Base-by-base conservation (phyloP, 805 yeast genomes). In the Pichia scutulata region DNA sequence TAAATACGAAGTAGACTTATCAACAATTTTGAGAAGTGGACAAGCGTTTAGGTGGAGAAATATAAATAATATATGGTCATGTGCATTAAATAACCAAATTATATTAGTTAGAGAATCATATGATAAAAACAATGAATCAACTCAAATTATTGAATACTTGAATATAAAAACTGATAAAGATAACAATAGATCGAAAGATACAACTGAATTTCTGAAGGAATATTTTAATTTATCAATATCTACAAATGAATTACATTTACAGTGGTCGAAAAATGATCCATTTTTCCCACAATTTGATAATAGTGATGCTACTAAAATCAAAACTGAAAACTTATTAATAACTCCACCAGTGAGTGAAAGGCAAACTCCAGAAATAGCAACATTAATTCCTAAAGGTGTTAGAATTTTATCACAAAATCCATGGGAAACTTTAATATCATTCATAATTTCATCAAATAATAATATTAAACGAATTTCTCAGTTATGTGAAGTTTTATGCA, bases 401-500 rank as follows among this genome's bases (percentile, higher is more conserved):
- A 70, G 99, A 28, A 88, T 92, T 55, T 73, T 93, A 25, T 74
- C 90, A 37, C 98, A 93, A 65, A 97, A 92, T 56, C 98, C 99
- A 0, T 93, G 98, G 98, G 99, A 93, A 58, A 89, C 92, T 41
- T 70, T 89, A 43, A 70, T 92, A 19, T 86, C 93, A 2, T 93
- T 92, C 56, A 93, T 93, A 12, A 93, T 98, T 68, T 88, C 96
- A 2, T 83, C 95, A n/a, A 93, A 93, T 66, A 93, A 93, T 67
- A 93, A 93, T 60, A 93, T 93, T 48, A 89, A 92, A 61, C 74
- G 99, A 37, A 93, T 93, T 43, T 85, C 96, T 2, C 84, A 84
- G 59, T 89, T 93, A 96, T 93, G 97, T 64, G 88, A 87, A 55
- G 75, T 76, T 43, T 69, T 93, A 37, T 84, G 96, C 60, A 59